Percentiles rank a stretch among this genome's conserved stretches.
Conservation (phyloP, 495 filamentous ascomycete genomes). For the Podospora fimiseda region DNA sequence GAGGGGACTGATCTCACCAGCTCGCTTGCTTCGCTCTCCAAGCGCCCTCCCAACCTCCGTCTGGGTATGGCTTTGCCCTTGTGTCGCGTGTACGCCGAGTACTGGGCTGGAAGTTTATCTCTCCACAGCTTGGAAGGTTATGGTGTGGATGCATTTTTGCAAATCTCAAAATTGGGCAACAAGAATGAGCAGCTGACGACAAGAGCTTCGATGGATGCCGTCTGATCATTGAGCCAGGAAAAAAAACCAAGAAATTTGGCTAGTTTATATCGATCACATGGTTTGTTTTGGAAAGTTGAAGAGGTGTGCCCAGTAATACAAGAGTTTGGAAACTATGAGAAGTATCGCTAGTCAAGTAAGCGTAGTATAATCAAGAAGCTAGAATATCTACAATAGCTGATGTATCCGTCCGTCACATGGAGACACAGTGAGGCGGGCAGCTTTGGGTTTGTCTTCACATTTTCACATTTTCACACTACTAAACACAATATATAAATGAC, state of each 20-base stretch:
- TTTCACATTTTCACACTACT: too few relatives aligned
- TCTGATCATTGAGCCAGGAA: constrained; percentile 38
- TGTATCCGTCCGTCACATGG: too few relatives aligned
- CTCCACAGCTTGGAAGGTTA: constrained; percentile 93
- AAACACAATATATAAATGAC: too few relatives aligned
- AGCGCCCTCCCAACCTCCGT: constrained; percentile 76
- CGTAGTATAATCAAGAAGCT: too few relatives aligned
- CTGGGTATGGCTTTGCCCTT: constrained; percentile 92
- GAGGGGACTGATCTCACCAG: constrained; percentile 37
- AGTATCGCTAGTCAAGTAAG: too few relatives aligned
- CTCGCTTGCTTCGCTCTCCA: constrained; percentile 71
- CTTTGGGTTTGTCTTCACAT: too few relatives aligned
- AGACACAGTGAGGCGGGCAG: too few relatives aligned
- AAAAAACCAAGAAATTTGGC: neutral
- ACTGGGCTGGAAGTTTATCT: constrained; percentile 93
- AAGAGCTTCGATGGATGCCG: constrained; percentile 80
- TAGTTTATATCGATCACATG: too few relatives aligned
- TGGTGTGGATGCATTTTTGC: constrained; percentile 94
- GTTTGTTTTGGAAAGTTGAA: too few relatives aligned
- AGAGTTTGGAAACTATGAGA: too few relatives aligned
- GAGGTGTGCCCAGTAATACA: too few relatives aligned
- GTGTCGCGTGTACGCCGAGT: constrained; percentile 93
- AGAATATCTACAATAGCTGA: too few relatives aligned
- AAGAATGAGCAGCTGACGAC: constrained; percentile 96
- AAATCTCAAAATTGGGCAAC: constrained; percentile 95